phyloP scores from a whole-genome alignment of 1,284 basidiomycete species.

The Cryptococcus sp. region DNA sequence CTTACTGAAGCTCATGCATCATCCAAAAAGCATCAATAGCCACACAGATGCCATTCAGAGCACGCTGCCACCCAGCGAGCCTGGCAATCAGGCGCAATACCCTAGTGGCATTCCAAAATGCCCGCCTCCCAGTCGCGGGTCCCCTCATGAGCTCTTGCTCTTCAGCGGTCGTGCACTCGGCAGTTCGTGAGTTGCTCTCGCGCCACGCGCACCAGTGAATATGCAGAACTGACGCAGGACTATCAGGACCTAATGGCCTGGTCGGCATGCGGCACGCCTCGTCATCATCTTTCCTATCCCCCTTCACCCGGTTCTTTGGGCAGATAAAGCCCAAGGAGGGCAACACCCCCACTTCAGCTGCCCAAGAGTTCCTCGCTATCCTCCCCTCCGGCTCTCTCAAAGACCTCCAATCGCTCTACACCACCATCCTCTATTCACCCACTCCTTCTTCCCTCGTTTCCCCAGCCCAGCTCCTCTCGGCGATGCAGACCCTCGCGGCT shows the following conservation, averaged over 20 bases:
- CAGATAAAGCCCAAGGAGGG: slow-evolving; percentile 1
- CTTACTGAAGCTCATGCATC: no score
- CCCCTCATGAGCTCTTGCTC: no score
- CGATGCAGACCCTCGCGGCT: slow-evolving; percentile 1
- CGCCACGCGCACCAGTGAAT: no score
- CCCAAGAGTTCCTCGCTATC: slow-evolving; percentile 1
- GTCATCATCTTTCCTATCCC: slow-evolving; percentile 13
- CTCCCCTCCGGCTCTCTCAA: background rate
- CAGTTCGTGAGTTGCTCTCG: no score
- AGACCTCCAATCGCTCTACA: slow-evolving; percentile 5
- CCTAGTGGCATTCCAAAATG: background rate
- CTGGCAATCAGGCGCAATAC: slow-evolving; percentile 16
- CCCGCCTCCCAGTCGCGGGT: background rate
- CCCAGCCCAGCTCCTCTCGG: background rate
- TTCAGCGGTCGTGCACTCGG: no score
- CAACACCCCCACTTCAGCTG: background rate
- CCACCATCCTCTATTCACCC: slow-evolving; percentile 3
- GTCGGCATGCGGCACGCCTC: slow-evolving; percentile 4
- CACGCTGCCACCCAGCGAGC: slow-evolving; percentile 21
- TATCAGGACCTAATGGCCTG: no score
- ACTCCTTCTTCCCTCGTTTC: slow-evolving; percentile 4
- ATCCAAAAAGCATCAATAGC: no score
- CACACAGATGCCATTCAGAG: slow-evolving; percentile 30
- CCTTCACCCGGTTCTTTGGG: slow-evolving; percentile 11
- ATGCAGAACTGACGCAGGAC: no score